Percentiles rank a stretch among this genome's conserved stretches.
Evolutionary conservation across 257 asterid species (phyloP).

Genomic region (Nicotiana paniculata): DNA sequence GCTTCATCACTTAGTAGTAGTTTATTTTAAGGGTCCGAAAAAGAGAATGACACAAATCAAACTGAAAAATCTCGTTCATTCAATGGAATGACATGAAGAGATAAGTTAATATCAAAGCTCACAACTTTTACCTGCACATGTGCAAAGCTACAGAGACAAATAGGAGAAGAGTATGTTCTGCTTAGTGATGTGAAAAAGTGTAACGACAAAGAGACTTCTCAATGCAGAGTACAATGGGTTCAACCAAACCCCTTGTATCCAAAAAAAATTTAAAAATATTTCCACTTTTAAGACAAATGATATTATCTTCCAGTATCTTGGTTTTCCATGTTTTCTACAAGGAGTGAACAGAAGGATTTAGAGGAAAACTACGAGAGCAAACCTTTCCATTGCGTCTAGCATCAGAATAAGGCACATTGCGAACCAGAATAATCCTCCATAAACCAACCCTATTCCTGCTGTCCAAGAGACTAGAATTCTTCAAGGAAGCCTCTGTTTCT

Average conservation of each 20-base stretch:
- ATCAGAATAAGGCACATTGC: conserved; percentile 75
- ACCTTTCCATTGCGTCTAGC: conserved; percentile 97
- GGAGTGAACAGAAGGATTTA: not conserved
- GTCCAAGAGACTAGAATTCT: conserved; percentile 53
- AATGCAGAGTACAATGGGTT: no score
- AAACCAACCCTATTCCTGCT: conserved; percentile 59
- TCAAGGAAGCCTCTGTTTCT: conserved; percentile 76
- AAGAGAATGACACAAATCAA: not conserved
- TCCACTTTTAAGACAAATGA: no score
- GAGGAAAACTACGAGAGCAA: conserved; percentile 17
- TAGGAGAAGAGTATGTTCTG: no score
- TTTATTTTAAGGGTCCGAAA: not conserved
- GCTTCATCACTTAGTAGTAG: not conserved
- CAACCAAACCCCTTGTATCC: no score
- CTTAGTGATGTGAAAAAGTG: no score
- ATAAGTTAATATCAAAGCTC: no score
- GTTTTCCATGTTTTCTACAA: no score
- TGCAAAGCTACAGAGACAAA: no score
- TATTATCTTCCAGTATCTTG: no score
- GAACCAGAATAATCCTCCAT: conserved; percentile 89
- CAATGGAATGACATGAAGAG: not conserved
- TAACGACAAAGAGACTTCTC: no score
- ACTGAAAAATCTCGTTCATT: not conserved
- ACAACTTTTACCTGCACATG: no score
- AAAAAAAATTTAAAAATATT: no score